Evolutionary conservation across 2,329 filamentous ascomycete genomes (phyloP), one percentile per base, ranked within the genome.

Genomic region (Microdochium nivale): DNA sequence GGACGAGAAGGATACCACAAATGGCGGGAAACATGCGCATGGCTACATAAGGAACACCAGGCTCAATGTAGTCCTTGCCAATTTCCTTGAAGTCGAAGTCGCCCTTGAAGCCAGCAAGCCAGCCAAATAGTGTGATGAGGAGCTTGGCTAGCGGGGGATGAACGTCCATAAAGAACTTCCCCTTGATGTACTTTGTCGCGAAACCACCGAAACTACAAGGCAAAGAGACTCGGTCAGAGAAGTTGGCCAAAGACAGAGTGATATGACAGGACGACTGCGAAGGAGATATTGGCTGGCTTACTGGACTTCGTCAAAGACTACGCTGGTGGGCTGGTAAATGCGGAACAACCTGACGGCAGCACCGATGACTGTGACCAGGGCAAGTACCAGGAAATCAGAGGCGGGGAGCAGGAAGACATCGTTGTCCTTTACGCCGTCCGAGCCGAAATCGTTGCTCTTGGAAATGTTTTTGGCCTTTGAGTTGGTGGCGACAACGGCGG

Each of bases 121-220:
- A 99, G 60, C 92, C 94, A 57, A 91, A 90, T 54, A 99, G 81
- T 50, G 94, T 95, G 63, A 99, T 92, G 60, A 99, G 84, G 67
- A 99, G 83, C 77, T 99, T 99, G 59, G 94, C 94, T 54, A 99
- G 79, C 47, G 94, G 94, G 30, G 94, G 94, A 67, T 99, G 94
- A n/a, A 99, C 94, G 67, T 99, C 94, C 94, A 99, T 99, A 71
- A 99, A 99, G 80, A 99, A 99, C 68, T 80, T 87, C 65, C 94
- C 94, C 78, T 99, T 97, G 79, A 99, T 97, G 71, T 99, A 99
- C 72, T 99, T 99, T 62, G 88, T 90, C 58, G 94, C 94, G 67
- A 99, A 99, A 48, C 94, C 94, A 68, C 94, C 94, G 69, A 99
- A 99, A 73, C 90, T 96, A 64, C 58, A 56, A 25, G 48, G 52